Evolutionary conservation across 805 yeast species (phyloP), one percentile per base, ranked within the genome.

Genomic region (Tetrapisispora fleetii): DNA sequence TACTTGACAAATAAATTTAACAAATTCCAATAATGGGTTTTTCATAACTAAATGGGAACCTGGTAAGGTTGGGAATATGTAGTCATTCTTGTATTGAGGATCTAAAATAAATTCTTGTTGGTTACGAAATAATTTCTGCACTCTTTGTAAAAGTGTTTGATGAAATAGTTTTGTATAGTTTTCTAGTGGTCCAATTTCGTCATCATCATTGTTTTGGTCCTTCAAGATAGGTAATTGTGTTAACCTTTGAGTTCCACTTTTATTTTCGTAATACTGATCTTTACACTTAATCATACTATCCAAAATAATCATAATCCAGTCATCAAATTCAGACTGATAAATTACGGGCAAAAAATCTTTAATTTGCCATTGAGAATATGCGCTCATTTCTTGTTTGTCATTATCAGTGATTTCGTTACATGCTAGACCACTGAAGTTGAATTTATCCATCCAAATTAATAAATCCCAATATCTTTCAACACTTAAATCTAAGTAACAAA

Each of bases 391-490:
- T 50, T 72, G 76, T 17, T 58, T 64, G 19, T 67, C 71, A 11
- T 52, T 53, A 10, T 67, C 72, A 19, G 65, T 54, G 17, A 72
- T 65, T 48, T 66, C 66, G 14, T 61, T 49, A 54, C 77, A 71
- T 0, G 76, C 74, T 45, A 77, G 63, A 7, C 99, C 99, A 40
- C 95, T 85, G 64, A 74, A 89, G 60, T 93, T 93, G 58, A 78
- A 79, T 56, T 83, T 81, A 62, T 93, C 96, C 95, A 91, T 85
- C 98, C 97, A 95, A 2, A 93, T 69, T 53, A 93, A 69, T n/a
- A 83, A 59, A 63, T 93, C 97, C 99, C 99, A 93, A 60, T 86
- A 89, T 58, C 79, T 80, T 13, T 72, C 75, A 39, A 91, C 82
- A 19, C 70, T 68, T 54, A 93, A 67, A 55, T 90, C 97, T 55